Conservation (phyloP, 228 moss, liverwort and hornwort species). For the Sphagnum fallax region DNA sequence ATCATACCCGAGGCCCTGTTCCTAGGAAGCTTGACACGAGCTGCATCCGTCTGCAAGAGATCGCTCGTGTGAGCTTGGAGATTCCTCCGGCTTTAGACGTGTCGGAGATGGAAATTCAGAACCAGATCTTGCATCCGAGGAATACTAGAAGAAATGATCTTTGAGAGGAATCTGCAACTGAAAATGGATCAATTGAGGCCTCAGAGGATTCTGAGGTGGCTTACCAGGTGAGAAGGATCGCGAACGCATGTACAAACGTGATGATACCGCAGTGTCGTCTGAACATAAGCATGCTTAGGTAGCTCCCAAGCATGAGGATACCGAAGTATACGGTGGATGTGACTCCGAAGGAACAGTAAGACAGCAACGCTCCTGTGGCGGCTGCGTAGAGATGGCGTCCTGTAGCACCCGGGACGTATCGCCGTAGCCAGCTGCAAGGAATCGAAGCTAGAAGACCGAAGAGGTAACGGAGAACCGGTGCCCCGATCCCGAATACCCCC, state of each 20-base stretch:
- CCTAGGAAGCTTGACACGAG: too few relatives aligned
- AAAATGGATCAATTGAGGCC: too few relatives aligned
- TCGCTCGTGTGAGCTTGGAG: too few relatives aligned
- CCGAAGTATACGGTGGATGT: conserved; percentile 27
- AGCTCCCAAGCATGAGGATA: conserved; percentile 41
- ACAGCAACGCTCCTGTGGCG: conserved; percentile 38
- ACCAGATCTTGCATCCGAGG: too few relatives aligned
- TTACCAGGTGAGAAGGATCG: conserved; percentile 39
- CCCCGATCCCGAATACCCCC: conserved; percentile 21
- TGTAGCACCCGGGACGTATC: conserved; percentile 22
- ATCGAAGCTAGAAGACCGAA: conserved; percentile 35
- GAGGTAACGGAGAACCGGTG: conserved; percentile 34
- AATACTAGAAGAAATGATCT: too few relatives aligned
- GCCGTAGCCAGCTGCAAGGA: conserved; percentile 45
- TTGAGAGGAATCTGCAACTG: too few relatives aligned
- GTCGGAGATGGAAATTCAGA: too few relatives aligned
- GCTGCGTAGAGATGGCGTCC: conserved; percentile 49
- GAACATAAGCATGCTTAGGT: conserved; percentile 28
- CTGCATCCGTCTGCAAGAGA: too few relatives aligned
- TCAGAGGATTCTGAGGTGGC: neutral
- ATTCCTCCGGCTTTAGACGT: too few relatives aligned
- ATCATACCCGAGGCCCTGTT: too few relatives aligned
- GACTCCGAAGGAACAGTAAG: conserved; percentile 35
- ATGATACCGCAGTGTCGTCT: conserved; percentile 36
- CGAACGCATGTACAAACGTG: conserved; percentile 42